A percentile compares a stretch with the other conserved stretches of the same genome.
Conservation (phyloP, 108 stramenopile genomes). For the Nitzschia palea region DNA sequence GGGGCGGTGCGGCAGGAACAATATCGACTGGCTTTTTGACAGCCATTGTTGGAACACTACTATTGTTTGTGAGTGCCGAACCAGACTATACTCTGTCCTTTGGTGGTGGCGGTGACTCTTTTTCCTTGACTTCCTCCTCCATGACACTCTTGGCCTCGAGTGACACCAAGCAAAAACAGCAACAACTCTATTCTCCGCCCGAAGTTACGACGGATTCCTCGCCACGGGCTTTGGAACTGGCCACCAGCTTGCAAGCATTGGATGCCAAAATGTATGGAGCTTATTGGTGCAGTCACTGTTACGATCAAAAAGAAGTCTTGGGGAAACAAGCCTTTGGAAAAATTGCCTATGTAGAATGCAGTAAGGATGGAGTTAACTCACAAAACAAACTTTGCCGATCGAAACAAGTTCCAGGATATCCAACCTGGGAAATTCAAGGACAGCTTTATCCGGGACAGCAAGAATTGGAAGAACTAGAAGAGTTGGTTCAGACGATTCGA, state of each 20-base stretch:
- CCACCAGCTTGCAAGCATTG: slow-evolving; percentile 53
- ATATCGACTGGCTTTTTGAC: slow-evolving; percentile 15
- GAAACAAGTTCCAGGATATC: slow-evolving; percentile 89
- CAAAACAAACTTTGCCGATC: slow-evolving; percentile 72
- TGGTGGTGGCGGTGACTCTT: not conserved
- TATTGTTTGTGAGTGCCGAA: slow-evolving; percentile 19
- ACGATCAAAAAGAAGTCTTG: slow-evolving; percentile 87
- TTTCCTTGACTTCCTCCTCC: slow-evolving; percentile 5
- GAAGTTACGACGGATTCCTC: slow-evolving; percentile 72
- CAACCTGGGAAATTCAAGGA: slow-evolving; percentile 95
- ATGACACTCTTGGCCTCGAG: slow-evolving; percentile 7
- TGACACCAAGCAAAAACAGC: slow-evolving; percentile 6
- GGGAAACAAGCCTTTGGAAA: slow-evolving; percentile 75
- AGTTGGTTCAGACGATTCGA: no score
- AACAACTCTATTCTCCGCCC: slow-evolving; percentile 62
- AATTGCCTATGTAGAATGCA: slow-evolving; percentile 89
- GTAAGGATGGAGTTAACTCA: slow-evolving; percentile 69
- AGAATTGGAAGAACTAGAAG: slow-evolving; percentile 88
- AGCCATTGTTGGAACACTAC: slow-evolving; percentile 19
- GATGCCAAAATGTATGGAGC: slow-evolving; percentile 93
- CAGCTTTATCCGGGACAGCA: slow-evolving; percentile 92
- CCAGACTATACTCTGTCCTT: not conserved
- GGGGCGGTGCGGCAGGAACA: slow-evolving; percentile 6
- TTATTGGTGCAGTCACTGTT: slow-evolving; percentile 96
- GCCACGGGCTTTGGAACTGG: slow-evolving; percentile 58